Conservation (phyloP, 208 protist genomes). For the Trypanosoma cruzi region DNA sequence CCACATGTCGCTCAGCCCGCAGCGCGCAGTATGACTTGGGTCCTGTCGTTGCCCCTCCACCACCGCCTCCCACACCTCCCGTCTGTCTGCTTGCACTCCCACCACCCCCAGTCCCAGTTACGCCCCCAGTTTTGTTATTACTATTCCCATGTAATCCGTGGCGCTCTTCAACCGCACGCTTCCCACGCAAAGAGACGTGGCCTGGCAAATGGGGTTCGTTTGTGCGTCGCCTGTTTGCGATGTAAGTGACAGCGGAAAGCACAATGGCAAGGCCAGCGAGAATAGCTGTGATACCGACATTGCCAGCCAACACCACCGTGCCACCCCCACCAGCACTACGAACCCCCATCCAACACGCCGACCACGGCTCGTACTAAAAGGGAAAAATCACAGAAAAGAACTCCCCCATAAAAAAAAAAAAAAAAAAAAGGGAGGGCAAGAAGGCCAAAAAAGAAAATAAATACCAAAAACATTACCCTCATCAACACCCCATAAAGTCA, state of each 20-base stretch:
- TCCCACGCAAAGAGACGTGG: neutral
- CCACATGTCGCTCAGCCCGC: slow-evolving; percentile 68
- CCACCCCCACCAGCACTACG: slow-evolving; percentile 3
- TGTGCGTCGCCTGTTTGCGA: slow-evolving; percentile 35
- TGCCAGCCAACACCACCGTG: slow-evolving; percentile 7
- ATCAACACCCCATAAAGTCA: too few species aligned
- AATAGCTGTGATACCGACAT: slow-evolving; percentile 29
- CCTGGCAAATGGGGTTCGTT: neutral
- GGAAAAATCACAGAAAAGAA: slow-evolving; percentile 1
- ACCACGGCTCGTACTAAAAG: neutral
- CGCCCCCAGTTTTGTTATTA: neutral
- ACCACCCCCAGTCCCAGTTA: neutral
- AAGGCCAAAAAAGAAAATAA: too few species aligned
- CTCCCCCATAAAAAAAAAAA: neutral
- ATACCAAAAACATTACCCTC: too few species aligned
- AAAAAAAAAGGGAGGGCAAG: too few species aligned
- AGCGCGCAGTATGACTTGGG: slow-evolving; percentile 57
- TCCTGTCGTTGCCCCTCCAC: slow-evolving; percentile 2
- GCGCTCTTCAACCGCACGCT: neutral
- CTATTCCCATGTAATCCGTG: neutral
- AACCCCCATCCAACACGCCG: neutral
- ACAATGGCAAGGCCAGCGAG: slow-evolving; percentile 37
- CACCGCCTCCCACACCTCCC: neutral
- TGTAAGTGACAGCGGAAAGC: slow-evolving; percentile 40
- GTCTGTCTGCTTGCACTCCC: neutral